Conservation (phyloP, 139 green algal species). For the Edaphochlamys debaryana region DNA sequence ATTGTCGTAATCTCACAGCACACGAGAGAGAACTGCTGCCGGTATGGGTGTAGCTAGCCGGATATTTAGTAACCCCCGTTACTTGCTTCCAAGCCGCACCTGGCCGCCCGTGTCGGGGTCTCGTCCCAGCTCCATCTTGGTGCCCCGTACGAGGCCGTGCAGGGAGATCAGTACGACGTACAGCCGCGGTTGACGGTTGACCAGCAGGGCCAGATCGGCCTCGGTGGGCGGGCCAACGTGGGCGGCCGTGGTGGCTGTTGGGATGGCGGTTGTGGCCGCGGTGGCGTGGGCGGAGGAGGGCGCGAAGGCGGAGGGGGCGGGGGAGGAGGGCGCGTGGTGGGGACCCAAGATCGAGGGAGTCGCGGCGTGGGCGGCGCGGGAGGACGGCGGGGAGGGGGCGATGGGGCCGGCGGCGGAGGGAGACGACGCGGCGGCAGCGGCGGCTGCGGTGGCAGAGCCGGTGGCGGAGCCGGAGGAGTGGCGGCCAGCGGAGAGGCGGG, state of each 20-base stretch:
- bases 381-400: neutral
- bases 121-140: slow-evolving; percentile 93
- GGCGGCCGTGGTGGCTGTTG: neutral
- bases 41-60: too few relatives aligned
- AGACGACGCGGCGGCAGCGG: too few relatives aligned
- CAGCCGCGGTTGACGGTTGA: slow-evolving; percentile 62
- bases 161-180: slow-evolving; percentile 90
- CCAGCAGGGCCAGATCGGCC: slow-evolving; percentile 35
- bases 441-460: too few relatives aligned
- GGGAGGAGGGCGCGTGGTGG: neutral
- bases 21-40: too few relatives aligned
- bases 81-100: too few relatives aligned
- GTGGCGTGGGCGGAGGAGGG: neutral
- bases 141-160: slow-evolving; percentile 91
- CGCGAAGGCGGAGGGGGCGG: neutral
- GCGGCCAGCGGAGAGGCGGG: neutral
- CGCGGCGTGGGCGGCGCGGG: neutral
- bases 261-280: neutral
- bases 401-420: neutral
- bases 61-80: too few relatives aligned
- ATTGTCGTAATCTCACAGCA: too few relatives aligned
- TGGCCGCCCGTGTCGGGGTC: slow-evolving; percentile 94
- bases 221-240: neutral
- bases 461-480: too few relatives aligned
- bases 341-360: neutral